Evolutionary conservation across 495 filamentous ascomycete genomes (phyloP).

Genomic region (Clohesyomyces aquaticus): DNA sequence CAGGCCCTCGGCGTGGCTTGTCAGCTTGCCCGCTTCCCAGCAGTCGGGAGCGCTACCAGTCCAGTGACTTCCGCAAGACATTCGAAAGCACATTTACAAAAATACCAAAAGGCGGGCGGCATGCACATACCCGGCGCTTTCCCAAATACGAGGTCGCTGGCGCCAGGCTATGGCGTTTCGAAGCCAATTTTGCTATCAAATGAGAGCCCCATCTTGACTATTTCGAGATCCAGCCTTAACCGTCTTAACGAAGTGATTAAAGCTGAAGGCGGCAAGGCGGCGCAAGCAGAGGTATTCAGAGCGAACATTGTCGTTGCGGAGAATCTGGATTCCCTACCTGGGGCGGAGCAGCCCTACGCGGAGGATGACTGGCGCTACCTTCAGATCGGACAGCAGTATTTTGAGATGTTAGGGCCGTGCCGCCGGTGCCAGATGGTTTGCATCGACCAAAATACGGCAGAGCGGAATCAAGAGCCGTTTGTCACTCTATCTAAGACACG

Average conservation of each 20-base stretch:
- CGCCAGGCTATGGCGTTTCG: constrained; percentile 44
- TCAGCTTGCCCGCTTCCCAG: constrained; percentile 77
- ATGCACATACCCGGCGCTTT: constrained; percentile 60
- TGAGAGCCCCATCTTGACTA: constrained; percentile 86
- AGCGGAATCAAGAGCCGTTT: constrained; percentile 81
- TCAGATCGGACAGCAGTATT: constrained; percentile 57
- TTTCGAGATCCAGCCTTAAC: constrained; percentile 79
- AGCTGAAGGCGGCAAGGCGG: constrained; percentile 58
- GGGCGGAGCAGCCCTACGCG: constrained; percentile 59
- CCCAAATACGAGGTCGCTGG: constrained; percentile 53
- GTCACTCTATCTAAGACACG: constrained; percentile 85
- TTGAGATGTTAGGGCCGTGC: constrained; percentile 79
- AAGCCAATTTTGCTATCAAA: constrained; percentile 82
- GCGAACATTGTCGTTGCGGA: constrained; percentile 80
- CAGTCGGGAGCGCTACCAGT: constrained; percentile 51
- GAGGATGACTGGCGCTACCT: constrained; percentile 62
- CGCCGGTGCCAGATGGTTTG: constrained; percentile 95
- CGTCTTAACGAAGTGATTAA: constrained; percentile 72
- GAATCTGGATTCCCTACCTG: constrained; percentile 48
- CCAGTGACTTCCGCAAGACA: constrained; percentile 59
- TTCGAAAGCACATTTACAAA: constrained; percentile 66
- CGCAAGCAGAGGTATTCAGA: constrained; percentile 74
- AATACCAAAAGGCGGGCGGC: constrained; percentile 42
- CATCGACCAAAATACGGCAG: constrained; percentile 80
- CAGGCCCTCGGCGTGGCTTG: constrained; percentile 73